Evolutionary conservation across 176 grass and related monocot genomes (phyloP).

Genomic region (Oryza brachyantha): DNA sequence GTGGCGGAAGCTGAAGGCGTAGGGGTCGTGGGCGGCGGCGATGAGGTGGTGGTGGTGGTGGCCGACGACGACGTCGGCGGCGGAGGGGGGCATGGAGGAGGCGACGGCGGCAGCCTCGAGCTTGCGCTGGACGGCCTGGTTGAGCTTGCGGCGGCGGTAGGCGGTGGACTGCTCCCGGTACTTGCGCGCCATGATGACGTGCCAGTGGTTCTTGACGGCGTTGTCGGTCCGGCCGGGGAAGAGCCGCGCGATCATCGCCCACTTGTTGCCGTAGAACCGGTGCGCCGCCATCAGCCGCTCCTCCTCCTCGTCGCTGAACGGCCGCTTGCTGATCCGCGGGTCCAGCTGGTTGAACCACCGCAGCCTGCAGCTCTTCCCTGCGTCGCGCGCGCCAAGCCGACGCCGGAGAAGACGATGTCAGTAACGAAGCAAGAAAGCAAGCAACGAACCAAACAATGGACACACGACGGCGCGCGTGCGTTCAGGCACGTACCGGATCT

Average conservation of each 20-base stretch:
- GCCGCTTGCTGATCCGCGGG: slow-evolving; percentile 73
- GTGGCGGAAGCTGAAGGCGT: not conserved
- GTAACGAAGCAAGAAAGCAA: too few relatives aligned
- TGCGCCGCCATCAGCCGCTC: slow-evolving; percentile 86
- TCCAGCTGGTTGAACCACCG: slow-evolving; percentile 97
- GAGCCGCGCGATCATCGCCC: slow-evolving; percentile 87
- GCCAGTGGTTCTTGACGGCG: slow-evolving; percentile 98
- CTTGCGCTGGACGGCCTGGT: slow-evolving; percentile 59
- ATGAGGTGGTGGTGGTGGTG: not conserved
- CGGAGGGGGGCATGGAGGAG: not conserved
- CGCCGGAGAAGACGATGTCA: not conserved
- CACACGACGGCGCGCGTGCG: not conserved
- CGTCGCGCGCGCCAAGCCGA: too few relatives aligned
- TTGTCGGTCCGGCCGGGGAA: slow-evolving; percentile 95
- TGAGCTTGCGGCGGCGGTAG: slow-evolving; percentile 81
- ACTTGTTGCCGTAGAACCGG: slow-evolving; percentile 88
- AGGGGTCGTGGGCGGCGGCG: slow-evolving; percentile 23
- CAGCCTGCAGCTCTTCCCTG: slow-evolving; percentile 95
- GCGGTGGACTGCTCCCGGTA: slow-evolving; percentile 75
- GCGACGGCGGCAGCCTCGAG: slow-evolving; percentile 32
- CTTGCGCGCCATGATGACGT: slow-evolving; percentile 96
- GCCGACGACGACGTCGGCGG: not conserved
- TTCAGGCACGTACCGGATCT: slow-evolving; percentile 63
- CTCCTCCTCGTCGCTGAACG: slow-evolving; percentile 85
- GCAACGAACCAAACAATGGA: too few relatives aligned